A percentile compares a stretch with the other conserved stretches of the same genome.
phyloP scores from a whole-genome alignment of 768 basidiomycete species.

The Leccinellum rugosiceps region DNA sequence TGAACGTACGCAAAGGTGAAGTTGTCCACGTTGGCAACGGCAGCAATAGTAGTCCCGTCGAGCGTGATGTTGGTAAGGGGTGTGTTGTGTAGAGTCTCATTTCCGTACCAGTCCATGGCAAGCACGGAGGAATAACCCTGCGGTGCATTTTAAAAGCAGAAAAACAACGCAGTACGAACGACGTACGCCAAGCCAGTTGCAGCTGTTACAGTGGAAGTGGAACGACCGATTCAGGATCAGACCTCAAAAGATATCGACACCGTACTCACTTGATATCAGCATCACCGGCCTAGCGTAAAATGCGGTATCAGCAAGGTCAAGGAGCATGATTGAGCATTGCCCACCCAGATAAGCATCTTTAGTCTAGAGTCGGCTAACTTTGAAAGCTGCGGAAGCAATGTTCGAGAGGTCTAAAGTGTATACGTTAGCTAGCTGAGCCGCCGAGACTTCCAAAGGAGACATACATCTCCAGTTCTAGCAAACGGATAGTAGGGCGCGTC shows the following conservation, averaged over 20 bases:
- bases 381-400: constrained; percentile 36
- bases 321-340: too few species aligned
- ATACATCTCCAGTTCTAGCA: too few species aligned
- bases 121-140: constrained; percentile 37
- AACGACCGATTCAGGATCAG: constrained; percentile 1
- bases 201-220: background rate
- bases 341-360: too few species aligned
- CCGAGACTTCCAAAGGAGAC: too few species aligned
- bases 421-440: background rate
- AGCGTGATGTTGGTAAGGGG: too few species aligned
- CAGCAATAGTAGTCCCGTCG: too few species aligned
- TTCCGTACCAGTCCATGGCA: constrained; percentile 9
- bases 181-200: background rate
- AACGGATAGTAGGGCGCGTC: too few species aligned
- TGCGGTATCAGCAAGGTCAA: background rate
- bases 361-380: constrained; percentile 9
- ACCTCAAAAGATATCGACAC: background rate
- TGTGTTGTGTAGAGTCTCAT: too few species aligned
- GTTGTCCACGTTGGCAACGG: too few species aligned
- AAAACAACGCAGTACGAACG: background rate
- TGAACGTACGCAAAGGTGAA: too few species aligned
- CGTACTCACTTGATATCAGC: constrained; percentile 25
- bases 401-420: constrained; percentile 30
- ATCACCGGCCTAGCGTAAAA: constrained; percentile 22
- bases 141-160: background rate